phyloP scores from a whole-genome alignment of 164 flowering plant species.

The Umbellularia californica region DNA sequence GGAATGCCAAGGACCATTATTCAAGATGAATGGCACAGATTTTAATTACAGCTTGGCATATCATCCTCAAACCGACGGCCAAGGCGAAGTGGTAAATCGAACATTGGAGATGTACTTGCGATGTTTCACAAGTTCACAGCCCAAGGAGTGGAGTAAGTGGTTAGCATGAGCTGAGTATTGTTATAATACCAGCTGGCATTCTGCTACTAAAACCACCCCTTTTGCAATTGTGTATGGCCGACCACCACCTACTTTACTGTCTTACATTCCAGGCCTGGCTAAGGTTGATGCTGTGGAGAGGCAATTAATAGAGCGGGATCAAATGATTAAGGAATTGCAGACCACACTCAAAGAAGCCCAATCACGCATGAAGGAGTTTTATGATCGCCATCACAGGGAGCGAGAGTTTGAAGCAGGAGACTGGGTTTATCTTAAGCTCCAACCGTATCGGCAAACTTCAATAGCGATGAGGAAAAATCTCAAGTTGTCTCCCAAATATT shows the following conservation, averaged over 20 bases:
- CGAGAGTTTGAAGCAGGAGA: background rate
- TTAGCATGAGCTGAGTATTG: conserved; percentile 1
- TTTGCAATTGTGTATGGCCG: background rate
- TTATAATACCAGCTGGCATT: background rate
- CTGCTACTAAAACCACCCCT: background rate
- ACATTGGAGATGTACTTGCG: background rate
- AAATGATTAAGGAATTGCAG: background rate
- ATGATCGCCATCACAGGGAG: background rate
- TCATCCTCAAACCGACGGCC: background rate
- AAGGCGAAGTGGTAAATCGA: background rate
- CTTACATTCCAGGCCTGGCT: background rate
- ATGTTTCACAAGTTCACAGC: background rate
- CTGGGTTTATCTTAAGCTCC: background rate
- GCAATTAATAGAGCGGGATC: no score
- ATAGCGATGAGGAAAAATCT: no score
- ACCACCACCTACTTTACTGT: background rate
- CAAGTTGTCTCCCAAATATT: background rate
- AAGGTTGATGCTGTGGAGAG: background rate
- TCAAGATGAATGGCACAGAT: background rate
- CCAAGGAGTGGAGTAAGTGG: conserved; percentile 3
- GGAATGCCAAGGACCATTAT: background rate
- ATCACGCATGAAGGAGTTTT: background rate
- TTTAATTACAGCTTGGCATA: background rate
- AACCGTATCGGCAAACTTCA: background rate
- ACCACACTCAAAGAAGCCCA: background rate